Conservation (phyloP, 345 rosid genomes). For the Zanthoxylum bungeanum region DNA sequence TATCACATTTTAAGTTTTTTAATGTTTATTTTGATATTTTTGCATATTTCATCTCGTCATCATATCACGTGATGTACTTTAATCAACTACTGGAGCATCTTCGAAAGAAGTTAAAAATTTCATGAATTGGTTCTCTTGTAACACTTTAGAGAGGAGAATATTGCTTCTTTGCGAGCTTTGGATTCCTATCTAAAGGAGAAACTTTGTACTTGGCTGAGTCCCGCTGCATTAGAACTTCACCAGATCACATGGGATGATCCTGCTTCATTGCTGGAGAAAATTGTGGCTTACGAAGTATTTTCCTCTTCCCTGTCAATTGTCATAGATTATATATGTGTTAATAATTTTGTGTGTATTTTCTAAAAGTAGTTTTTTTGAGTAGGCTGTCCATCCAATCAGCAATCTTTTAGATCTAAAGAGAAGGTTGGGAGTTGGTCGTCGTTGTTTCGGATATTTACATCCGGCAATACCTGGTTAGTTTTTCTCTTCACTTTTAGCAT, state of each 20-base stretch:
- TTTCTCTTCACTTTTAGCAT: conserved; percentile 12
- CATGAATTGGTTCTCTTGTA: conserved; percentile 8
- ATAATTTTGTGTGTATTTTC: background rate
- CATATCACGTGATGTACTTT: background rate
- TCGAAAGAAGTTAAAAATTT: background rate
- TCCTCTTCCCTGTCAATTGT: conserved; percentile 11
- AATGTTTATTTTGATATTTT: background rate
- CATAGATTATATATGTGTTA: background rate
- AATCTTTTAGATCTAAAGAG: conserved; percentile 89
- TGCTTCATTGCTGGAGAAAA: conserved; percentile 91
- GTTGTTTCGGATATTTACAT: conserved; percentile 91
- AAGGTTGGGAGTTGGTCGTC: conserved; percentile 81
- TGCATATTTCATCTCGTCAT: too few species aligned
- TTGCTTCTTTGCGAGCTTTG: conserved; percentile 59
- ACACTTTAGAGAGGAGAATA: conserved; percentile 67
- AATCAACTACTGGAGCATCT: background rate
- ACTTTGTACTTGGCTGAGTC: conserved; percentile 88
- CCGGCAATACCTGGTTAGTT: conserved; percentile 82
- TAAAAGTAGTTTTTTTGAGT: conserved; percentile 4
- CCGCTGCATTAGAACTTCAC: conserved; percentile 87
- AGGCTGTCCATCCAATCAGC: conserved; percentile 98
- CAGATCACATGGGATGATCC: conserved; percentile 94
- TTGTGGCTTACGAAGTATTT: conserved; percentile 86
- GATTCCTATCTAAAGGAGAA: conserved; percentile 82
- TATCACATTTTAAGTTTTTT: background rate